A percentile compares a stretch with the other conserved stretches of the same genome.
These are phyloP conservation scores for Monosporozyma aerobia DNA, from an alignment of 805 yeast genomes.

Conservation along the genomic window DNA sequence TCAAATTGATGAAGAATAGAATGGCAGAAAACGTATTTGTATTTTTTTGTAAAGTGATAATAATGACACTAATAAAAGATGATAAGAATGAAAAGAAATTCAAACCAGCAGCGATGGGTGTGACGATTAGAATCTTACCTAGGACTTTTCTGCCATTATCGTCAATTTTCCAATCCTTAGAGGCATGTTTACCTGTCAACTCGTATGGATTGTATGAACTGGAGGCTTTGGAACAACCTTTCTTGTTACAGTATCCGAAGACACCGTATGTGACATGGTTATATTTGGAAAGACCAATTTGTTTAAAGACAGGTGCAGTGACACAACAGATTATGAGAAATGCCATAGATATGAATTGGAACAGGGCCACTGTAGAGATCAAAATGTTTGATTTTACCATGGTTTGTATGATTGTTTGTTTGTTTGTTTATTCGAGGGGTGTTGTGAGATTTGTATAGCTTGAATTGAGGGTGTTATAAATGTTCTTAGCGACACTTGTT, in stretches of 20 bases:
- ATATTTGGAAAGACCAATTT: slow-evolving; percentile 43
- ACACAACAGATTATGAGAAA: slow-evolving; percentile 53
- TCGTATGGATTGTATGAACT: slow-evolving; percentile 37
- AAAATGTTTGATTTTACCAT: slow-evolving; percentile 10
- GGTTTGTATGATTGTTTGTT: background rate
- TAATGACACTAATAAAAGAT: slow-evolving; percentile 31
- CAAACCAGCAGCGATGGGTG: slow-evolving; percentile 61
- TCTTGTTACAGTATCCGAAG: slow-evolving; percentile 50
- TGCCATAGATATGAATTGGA: slow-evolving; percentile 48
- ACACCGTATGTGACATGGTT: slow-evolving; percentile 46
- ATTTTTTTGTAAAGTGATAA: slow-evolving; percentile 14
- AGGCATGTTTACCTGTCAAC: slow-evolving; percentile 20
- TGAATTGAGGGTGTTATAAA: background rate
- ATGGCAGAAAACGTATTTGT: slow-evolving; percentile 13
- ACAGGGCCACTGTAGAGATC: slow-evolving; percentile 34
- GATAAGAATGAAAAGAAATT: slow-evolving; percentile 39
- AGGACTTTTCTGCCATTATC: slow-evolving; percentile 40
- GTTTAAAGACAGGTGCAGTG: slow-evolving; percentile 47
- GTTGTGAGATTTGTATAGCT: background rate
- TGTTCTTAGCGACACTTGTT: background rate
- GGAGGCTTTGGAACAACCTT: slow-evolving; percentile 36
- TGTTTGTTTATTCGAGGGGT: background rate
- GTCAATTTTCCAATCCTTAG: slow-evolving; percentile 42
- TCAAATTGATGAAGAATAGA: slow-evolving; percentile 36
- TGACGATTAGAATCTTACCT: slow-evolving; percentile 45